These are phyloP conservation scores for Anthracocystis setariae DNA, from an alignment of 1,284 basidiomycete species.

Conservation along the genomic window DNA sequence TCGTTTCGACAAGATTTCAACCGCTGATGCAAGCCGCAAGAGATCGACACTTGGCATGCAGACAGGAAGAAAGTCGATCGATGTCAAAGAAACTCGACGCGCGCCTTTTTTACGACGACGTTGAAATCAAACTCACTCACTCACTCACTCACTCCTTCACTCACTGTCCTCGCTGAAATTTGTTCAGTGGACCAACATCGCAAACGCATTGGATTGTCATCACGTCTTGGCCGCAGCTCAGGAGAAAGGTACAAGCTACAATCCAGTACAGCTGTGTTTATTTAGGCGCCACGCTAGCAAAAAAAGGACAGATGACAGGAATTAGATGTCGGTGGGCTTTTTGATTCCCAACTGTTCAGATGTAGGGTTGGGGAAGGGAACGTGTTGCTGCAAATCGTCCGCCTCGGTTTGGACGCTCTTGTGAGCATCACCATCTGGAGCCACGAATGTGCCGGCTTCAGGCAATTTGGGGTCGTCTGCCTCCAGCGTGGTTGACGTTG, in stretches of 20 bases:
- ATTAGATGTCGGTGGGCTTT: constrained; percentile 19
- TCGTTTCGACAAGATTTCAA: too few species aligned
- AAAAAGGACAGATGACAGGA: background rate
- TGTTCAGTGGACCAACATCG: too few species aligned
- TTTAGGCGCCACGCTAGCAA: background rate
- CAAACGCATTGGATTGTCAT: too few species aligned
- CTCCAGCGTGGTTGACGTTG: background rate
- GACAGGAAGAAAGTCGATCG: background rate
- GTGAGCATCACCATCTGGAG: constrained; percentile 18
- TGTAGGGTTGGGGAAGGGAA: constrained; percentile 20
- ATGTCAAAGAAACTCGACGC: too few species aligned
- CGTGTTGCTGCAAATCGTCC: constrained; percentile 10
- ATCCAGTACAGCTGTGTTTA: background rate
- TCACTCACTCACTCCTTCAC: too few species aligned
- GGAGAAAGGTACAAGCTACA: too few species aligned
- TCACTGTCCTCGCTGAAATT: too few species aligned
- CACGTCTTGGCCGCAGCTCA: too few species aligned
- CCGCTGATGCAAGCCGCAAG: too few species aligned
- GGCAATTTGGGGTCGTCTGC: constrained; percentile 17
- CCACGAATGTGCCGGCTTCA: constrained; percentile 22
- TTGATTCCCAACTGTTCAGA: constrained; percentile 32
- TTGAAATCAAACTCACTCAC: too few species aligned
- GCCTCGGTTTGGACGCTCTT: constrained; percentile 2
- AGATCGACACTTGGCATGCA: constrained; percentile 9
- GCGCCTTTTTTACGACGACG: too few species aligned